Evolutionary conservation across 257 asterid species (phyloP).

Genomic region (Lithospermum erythrorhizon): DNA sequence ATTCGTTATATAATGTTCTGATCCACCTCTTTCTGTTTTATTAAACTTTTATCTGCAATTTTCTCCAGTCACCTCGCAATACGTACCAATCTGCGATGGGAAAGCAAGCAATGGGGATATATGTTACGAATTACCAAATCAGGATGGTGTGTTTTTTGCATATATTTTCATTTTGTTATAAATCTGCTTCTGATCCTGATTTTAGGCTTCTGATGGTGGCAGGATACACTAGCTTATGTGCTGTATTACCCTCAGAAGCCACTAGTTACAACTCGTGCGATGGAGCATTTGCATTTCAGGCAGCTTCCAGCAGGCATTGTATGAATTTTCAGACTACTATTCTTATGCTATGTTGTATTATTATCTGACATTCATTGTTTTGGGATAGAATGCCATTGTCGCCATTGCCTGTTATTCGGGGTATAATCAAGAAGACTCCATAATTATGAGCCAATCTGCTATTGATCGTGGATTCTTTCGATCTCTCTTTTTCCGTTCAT

Average conservation of each 20-base stretch:
- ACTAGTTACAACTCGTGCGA: constrained; percentile 16
- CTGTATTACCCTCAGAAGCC: constrained; percentile 23
- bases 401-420: constrained; percentile 20
- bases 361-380: too few relatives aligned
- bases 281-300: constrained; percentile 21
- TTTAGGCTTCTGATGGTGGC: background rate
- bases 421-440: constrained; percentile 20
- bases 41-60: background rate
- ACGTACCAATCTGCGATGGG: constrained; percentile 23
- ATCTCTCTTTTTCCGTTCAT: constrained; percentile 19
- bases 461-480: constrained; percentile 21
- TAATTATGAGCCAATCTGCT: constrained; percentile 19
- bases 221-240: constrained; percentile 19
- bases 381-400: constrained; percentile 11
- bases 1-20: background rate
- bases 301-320: constrained; percentile 21
- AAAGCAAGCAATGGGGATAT: constrained; percentile 21
- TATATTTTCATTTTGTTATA: background rate
- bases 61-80: constrained; percentile 16
- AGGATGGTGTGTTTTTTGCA: constrained; percentile 15
- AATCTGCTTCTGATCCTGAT: background rate
- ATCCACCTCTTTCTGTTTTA: background rate
- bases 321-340: too few relatives aligned
- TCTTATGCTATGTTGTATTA: too few relatives aligned
- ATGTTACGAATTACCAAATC: constrained; percentile 17